A percentile compares a stretch with the other conserved stretches of the same genome.
These are phyloP conservation scores for Periconia digitata DNA, from an alignment of 2,329 filamentous ascomycete species.

Conservation along the genomic window DNA sequence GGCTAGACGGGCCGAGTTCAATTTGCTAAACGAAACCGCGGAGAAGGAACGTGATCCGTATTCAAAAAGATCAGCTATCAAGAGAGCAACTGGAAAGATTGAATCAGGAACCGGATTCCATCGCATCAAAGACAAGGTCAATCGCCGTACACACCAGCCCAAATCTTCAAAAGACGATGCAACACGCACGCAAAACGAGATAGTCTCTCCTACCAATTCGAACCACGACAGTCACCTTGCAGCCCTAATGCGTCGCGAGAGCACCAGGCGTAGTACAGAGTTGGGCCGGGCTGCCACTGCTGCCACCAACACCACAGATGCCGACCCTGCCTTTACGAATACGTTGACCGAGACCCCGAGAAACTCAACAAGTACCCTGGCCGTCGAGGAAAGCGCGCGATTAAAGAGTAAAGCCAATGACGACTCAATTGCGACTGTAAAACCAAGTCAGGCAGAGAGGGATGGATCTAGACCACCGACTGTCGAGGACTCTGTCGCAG, in stretches of 20 bases:
- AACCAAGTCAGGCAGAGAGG: conserved; percentile 17
- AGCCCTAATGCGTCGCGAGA: conserved; percentile 13
- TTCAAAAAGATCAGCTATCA: conserved; percentile 67
- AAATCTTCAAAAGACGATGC: conserved; percentile 43
- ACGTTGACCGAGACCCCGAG: conserved; percentile 37
- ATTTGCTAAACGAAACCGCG: conserved; percentile 21
- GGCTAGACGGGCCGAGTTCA: conserved; percentile 21
- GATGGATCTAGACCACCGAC: conserved; percentile 39
- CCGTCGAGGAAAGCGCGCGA: conserved; percentile 15
- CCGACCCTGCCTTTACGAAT: conserved; percentile 35
- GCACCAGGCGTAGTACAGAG: conserved; percentile 1
- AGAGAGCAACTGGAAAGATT: conserved; percentile 74
- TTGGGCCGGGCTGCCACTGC: neutral
- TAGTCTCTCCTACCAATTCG: conserved; percentile 11
- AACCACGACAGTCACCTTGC: conserved; percentile 3
- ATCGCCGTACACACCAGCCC: conserved; percentile 50
- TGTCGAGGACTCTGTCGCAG: conserved; percentile 58
- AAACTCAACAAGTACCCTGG: conserved; percentile 27
- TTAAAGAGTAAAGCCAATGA: conserved; percentile 17
- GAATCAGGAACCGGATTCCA: conserved; percentile 82
- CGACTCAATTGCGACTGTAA: conserved; percentile 15
- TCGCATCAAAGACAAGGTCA: conserved; percentile 83
- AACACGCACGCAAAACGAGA: conserved; percentile 22
- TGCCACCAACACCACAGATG: conserved; percentile 13
- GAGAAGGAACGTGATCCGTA: conserved; percentile 59